A percentile compares a stretch with the other conserved stretches of the same genome.
phyloP scores from a whole-genome alignment of 257 asterid species.

The Thymus mandschuricus region DNA sequence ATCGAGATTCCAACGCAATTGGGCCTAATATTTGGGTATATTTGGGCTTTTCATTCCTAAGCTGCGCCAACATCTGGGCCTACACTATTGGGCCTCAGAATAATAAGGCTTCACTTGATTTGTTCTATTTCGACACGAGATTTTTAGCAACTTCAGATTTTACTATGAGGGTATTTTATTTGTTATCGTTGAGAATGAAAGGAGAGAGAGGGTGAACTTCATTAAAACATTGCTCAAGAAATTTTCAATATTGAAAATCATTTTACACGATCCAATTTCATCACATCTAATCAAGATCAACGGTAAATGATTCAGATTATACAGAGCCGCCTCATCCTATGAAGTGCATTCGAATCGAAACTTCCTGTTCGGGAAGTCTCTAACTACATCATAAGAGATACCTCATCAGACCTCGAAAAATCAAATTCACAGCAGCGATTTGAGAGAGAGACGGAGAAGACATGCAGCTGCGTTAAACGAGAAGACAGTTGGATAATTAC shows the following conservation, averaged over 20 bases:
- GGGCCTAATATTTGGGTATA: slow-evolving; percentile 11
- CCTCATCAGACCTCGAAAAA: slow-evolving; percentile 13
- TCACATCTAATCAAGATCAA: not conserved
- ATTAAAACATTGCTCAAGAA: not conserved
- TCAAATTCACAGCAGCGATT: slow-evolving; percentile 26
- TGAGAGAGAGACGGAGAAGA: slow-evolving; percentile 9
- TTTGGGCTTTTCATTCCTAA: not conserved
- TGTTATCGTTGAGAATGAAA: too few species aligned
- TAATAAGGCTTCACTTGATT: too few species aligned
- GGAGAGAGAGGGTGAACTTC: too few species aligned
- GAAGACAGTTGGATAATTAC: slow-evolving; percentile 12
- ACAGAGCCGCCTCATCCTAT: slow-evolving; percentile 4
- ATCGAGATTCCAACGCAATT: not conserved
- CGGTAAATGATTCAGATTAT: not conserved
- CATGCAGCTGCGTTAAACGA: slow-evolving; percentile 8
- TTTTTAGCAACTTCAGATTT: too few species aligned
- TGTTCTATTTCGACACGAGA: too few species aligned
- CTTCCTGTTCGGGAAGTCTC: slow-evolving; percentile 5
- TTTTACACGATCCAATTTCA: slow-evolving; percentile 1
- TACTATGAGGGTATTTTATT: too few species aligned
- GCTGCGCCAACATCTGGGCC: not conserved
- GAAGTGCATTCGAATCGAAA: not conserved
- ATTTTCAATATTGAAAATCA: not conserved
- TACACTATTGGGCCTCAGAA: not conserved
- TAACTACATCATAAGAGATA: slow-evolving; percentile 13